Evolutionary conservation across 495 filamentous ascomycete genomes (phyloP), one percentile per base, ranked within the genome.

Genomic region (Xylaria grammica): DNA sequence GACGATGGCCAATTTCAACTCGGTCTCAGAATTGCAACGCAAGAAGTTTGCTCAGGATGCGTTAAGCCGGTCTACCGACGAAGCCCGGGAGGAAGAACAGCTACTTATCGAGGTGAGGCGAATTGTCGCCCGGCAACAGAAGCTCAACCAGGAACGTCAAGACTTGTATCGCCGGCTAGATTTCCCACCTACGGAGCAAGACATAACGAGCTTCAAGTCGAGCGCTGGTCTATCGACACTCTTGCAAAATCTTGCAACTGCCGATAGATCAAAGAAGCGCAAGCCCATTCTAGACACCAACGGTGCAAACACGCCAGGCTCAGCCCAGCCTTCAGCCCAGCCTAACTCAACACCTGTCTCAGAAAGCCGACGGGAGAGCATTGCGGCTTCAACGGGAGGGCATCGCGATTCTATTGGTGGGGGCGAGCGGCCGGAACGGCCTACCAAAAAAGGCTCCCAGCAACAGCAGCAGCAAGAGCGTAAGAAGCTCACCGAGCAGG

Each of bases 101-200:
- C 80, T 98, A 1, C 84, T 99, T 6, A 81, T 90, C 50, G 95
- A 99, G 72, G 85, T 99, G 34, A 93, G 93, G 68, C 89, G 96
- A 61, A 97, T 99, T 65, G 84, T 94, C 40, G 85, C 86, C 65
- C 87, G 90, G 62, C 90, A 94, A 62, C 90, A 94, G 64, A 86
- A 83, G 65, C 87, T 97, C 67, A 89, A 92, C 69, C 87, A 91
- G 65, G 93, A 97, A 69, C 92, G 94, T 46, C 85, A 88, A 67
- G 95, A 98, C 71, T 85, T 98, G n/a, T 95, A 95, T 75, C 85
- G 87, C 62, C 87, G 93, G 60, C 87, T 98, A 11, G 93, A 97
- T 63, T 87, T 88, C 62, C 90, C 91, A 7, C 82, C 86, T 63
- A 90, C 86, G 63, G 83, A 88, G 38, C 82, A 87, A 63, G 83